These are phyloP conservation scores for Dactylonectria macrodidyma DNA, from an alignment of 2,329 filamentous ascomycete genomes.

Conservation along the genomic window DNA sequence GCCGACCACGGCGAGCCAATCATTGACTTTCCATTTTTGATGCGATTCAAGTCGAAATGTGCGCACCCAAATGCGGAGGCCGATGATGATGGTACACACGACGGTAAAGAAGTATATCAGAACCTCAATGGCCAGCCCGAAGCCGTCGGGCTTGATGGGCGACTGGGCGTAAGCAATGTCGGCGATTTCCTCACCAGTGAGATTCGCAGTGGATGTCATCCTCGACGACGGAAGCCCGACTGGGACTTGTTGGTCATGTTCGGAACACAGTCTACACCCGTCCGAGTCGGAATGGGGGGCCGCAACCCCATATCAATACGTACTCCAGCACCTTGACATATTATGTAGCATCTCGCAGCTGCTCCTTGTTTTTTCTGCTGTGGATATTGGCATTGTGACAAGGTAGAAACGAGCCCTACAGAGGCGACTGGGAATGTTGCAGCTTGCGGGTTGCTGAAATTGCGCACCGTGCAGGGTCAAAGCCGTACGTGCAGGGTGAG, in stretches of 20 bases:
- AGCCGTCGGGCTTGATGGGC: constrained; percentile 16
- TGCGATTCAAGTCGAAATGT: constrained; percentile 6
- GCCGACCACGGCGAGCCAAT: constrained; percentile 29
- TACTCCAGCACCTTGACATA: not conserved
- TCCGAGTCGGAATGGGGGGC: not conserved
- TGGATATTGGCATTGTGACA: not conserved
- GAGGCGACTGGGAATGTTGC: not conserved
- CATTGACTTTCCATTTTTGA: constrained; percentile 32
- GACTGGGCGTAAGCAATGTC: constrained; percentile 24
- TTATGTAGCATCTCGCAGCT: not conserved
- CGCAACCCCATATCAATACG: constrained; percentile 2
- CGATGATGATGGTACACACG: constrained; percentile 19
- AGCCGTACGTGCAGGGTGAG: not conserved
- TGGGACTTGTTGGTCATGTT: not conserved
- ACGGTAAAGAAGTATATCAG: constrained; percentile 27
- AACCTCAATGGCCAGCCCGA: constrained; percentile 23
- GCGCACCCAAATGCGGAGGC: constrained; percentile 21
- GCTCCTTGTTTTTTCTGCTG: not conserved
- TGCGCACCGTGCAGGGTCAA: not conserved
- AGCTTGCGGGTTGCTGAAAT: not conserved
- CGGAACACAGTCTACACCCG: not conserved
- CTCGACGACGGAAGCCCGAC: constrained; percentile 2
- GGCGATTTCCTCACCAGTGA: constrained; percentile 28
- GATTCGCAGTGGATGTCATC: constrained; percentile 22
- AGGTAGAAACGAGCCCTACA: not conserved